A percentile compares a stretch with the other conserved stretches of the same genome.
These are phyloP conservation scores for Solanum tacnaense DNA, from an alignment of 257 asterid species.

Conservation along the genomic window DNA sequence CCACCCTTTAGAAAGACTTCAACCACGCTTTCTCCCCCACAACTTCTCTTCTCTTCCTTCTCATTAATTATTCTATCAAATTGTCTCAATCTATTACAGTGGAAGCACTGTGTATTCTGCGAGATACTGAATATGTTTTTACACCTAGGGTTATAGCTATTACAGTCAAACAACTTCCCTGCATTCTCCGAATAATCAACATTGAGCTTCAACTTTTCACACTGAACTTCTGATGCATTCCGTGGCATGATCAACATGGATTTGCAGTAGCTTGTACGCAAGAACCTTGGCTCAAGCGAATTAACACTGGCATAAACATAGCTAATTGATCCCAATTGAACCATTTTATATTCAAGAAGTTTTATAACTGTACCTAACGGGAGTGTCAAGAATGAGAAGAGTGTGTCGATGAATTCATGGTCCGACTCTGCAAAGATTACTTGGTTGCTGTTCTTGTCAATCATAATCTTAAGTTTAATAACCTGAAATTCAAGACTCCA, in stretches of 20 bases:
- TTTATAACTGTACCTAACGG: neutral
- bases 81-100: neutral
- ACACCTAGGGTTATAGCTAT: neutral
- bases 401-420: neutral
- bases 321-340: neutral
- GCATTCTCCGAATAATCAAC: neutral
- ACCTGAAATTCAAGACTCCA: neutral
- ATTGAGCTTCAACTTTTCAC: constrained; percentile 1
- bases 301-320: neutral
- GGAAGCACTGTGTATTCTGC: neutral
- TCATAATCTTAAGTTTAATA: neutral
- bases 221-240: neutral
- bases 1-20: constrained; percentile 1
- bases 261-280: neutral
- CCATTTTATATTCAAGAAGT: constrained; percentile 1
- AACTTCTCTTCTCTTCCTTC: neutral
- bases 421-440: neutral
- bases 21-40: neutral
- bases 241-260: neutral
- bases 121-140: neutral
- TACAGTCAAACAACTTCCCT: neutral
- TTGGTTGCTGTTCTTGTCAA: neutral
- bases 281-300: neutral
- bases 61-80: neutral
- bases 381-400: constrained; percentile 3